Evolutionary conservation across 108 stramenopile genomes (phyloP), one percentile per base, ranked within the genome.

Genomic region (Ochromonas danica): DNA sequence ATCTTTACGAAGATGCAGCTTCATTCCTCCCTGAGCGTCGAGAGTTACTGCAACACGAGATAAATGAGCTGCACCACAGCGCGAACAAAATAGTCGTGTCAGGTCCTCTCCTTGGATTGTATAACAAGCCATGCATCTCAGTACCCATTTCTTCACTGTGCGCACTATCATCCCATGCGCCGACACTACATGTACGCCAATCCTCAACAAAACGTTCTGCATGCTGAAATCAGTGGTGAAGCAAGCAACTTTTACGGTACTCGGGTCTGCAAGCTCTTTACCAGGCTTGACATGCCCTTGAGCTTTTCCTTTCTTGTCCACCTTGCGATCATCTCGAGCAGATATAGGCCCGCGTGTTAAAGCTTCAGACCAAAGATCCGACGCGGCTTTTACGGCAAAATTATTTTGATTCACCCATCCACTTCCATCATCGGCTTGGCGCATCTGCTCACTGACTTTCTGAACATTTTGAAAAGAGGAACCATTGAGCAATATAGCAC

Each of bases 191-290:
- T 87, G 88, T 72, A 99, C 85, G 62, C 94, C 94, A 94, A 99
- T 94, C 87, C 96, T 95, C 27, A 99, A 82, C 31, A 99, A 82
- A 0, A 99, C 96, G 86, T 99, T 99, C 83, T 99, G 98, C 96
- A 97, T 97, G 51, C 96, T 95, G 83, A 95, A 99, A 86, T 99
- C 98, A 38, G 95, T 94, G 27, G 98, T 99, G 40, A 94, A 92
- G 85, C 96, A 97, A 6, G 94, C 96, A 31, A 91, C 81, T 84
- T 80, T 79, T 22, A 57, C 51, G 51, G n/a, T n/a, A n/a, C n/a
- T n/a, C n/a, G n/a, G n/a, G n/a, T n/a, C n/a, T n/a, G n/a, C n/a
- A n/a, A n/a, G n/a, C n/a, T n/a, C n/a, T n/a, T n/a, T n/a, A n/a
- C n/a, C n/a, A n/a, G n/a, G n/a, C n/a, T n/a, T n/a, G n/a, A n/a